phyloP scores from a whole-genome alignment of 345 rosid species.

The Bretschneidera sinensis region DNA sequence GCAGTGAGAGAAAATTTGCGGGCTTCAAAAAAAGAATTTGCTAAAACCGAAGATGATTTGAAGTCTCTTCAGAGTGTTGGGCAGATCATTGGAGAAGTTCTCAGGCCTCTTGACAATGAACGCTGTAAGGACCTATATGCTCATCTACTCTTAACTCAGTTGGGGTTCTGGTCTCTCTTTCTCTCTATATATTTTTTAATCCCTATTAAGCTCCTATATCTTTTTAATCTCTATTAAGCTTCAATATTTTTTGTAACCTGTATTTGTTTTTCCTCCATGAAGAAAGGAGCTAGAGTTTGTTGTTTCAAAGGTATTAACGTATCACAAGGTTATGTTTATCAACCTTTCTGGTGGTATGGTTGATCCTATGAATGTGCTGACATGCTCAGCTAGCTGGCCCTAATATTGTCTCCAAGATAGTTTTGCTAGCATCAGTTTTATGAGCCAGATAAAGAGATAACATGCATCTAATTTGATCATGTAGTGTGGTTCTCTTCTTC shows the following conservation, averaged over 20 bases:
- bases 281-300: background rate
- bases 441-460: background rate
- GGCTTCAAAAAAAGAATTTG: constrained; percentile 82
- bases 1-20: constrained; percentile 78
- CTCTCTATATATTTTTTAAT: too few relatives aligned
- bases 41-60: constrained; percentile 93
- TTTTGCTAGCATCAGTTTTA: background rate
- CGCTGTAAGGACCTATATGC: constrained; percentile 47
- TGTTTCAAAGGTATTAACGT: background rate
- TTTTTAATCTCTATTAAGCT: too few relatives aligned
- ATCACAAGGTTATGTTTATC: background rate
- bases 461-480: background rate
- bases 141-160: background rate
- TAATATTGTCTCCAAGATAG: background rate
- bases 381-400: background rate
- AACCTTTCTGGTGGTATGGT: too few relatives aligned
- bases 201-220: too few relatives aligned
- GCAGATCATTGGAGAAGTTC: constrained; percentile 94
- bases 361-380: background rate
- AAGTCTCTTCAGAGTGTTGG: constrained; percentile 99
- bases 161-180: background rate
- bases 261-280: background rate
- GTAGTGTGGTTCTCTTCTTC: background rate
- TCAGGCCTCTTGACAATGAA: constrained; percentile 89
- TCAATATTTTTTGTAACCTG: background rate